Percentiles rank a stretch among this genome's conserved stretches.
Evolutionary conservation across 768 basidiomycete species (phyloP).

Genomic region (Hemileccinum rubropunctum): DNA sequence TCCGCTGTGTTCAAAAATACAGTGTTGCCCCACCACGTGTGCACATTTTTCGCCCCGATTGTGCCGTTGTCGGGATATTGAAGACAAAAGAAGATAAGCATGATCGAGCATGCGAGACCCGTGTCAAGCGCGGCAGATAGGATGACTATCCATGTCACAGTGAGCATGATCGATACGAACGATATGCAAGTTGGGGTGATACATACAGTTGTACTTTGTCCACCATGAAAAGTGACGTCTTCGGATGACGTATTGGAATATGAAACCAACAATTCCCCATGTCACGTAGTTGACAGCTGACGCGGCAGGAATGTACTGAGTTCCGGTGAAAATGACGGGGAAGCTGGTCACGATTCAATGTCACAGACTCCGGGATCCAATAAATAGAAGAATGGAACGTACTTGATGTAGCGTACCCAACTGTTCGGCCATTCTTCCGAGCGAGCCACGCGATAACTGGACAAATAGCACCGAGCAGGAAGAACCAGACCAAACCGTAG

Average conservation of each 20-base stretch:
- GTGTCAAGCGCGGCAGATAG: conserved; percentile 71
- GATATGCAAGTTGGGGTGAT: too few species aligned
- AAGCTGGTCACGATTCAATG: conserved; percentile 29
- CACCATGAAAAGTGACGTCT: conserved; percentile 67
- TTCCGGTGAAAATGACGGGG: conserved; percentile 55
- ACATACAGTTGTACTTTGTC: conserved; percentile 49
- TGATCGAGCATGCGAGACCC: conserved; percentile 59
- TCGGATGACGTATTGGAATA: conserved; percentile 65
- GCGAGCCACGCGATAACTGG: conserved; percentile 57
- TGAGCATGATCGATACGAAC: neutral
- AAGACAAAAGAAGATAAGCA: conserved; percentile 58
- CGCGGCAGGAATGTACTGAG: conserved; percentile 64
- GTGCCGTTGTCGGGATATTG: conserved; percentile 61
- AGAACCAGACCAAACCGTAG: conserved; percentile 68
- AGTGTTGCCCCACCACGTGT: conserved; percentile 71
- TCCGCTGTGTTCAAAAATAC: conserved; percentile 28
- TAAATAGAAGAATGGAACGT: conserved; percentile 20
- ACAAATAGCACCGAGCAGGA: conserved; percentile 68
- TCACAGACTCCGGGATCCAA: neutral
- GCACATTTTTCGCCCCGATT: conserved; percentile 53
- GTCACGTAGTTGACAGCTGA: conserved; percentile 63
- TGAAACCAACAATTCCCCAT: conserved; percentile 64
- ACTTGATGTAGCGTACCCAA: conserved; percentile 65
- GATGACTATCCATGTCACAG: conserved; percentile 39
- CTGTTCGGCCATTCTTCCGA: conserved; percentile 62